Evolutionary conservation across 2,329 filamentous ascomycete species (phyloP).

Genomic region (Diaporthe vexans): DNA sequence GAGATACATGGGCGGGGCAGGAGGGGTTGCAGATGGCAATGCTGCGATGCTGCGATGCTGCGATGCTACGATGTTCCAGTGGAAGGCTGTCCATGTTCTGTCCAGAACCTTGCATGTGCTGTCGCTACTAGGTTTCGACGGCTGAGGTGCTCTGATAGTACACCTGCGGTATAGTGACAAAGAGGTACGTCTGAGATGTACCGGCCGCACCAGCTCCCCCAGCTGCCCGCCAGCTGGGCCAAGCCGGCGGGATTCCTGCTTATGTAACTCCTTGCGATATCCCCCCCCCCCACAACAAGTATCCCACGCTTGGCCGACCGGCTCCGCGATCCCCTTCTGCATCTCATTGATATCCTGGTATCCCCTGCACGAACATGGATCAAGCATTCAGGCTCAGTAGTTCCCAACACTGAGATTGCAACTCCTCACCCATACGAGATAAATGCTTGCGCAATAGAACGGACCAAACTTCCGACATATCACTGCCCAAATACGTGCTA

Average conservation of each 20-base stretch:
- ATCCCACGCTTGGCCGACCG: neutral
- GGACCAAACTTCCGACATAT: constrained; percentile 31
- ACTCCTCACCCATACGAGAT: constrained; percentile 1
- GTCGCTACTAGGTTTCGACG: neutral
- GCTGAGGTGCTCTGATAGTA: constrained; percentile 10
- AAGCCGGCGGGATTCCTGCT: neutral
- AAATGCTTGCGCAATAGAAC: constrained; percentile 26
- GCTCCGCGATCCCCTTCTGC: constrained; percentile 34
- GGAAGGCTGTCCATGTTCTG: constrained; percentile 19
- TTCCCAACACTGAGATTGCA: constrained; percentile 27
- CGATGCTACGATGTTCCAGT: constrained; percentile 24
- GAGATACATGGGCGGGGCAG: neutral
- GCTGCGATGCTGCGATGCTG: constrained; percentile 9
- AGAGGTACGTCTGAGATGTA: neutral
- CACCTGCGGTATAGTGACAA: constrained; percentile 23
- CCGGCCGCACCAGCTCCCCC: neutral
- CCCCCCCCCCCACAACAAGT: too few relatives aligned
- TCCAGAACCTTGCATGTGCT: constrained; percentile 12
- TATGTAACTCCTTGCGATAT: neutral
- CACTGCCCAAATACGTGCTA: constrained; percentile 5
- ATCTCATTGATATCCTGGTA: neutral
- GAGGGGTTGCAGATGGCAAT: constrained; percentile 32
- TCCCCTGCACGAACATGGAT: constrained; percentile 32
- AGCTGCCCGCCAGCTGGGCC: neutral
- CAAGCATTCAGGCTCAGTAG: neutral